Evolutionary conservation across 371 early-diverging fungal genomes (phyloP).

Genomic region (Mucor plumbeus): DNA sequence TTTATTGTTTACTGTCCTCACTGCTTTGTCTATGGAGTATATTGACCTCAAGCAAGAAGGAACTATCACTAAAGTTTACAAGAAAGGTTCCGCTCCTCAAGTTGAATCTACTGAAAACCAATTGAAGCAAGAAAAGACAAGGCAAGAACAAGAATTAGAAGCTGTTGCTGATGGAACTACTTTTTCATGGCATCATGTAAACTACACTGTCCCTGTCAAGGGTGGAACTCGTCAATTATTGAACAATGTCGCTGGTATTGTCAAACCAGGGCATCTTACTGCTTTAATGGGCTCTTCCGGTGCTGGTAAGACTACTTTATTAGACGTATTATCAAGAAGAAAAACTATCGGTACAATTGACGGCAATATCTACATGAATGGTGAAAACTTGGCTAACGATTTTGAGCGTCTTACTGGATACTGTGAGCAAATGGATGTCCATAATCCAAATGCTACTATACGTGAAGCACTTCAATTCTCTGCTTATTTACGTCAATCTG

Average conservation of each 20-base stretch:
- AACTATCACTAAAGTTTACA: conserved; percentile 56
- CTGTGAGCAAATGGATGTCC: conserved; percentile 86
- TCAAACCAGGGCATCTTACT: conserved; percentile 66
- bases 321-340: conserved; percentile 84
- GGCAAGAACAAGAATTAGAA: conserved; percentile 34
- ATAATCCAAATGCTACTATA: conserved; percentile 64
- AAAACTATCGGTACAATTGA: conserved; percentile 78
- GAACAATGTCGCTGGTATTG: conserved; percentile 56
- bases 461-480: conserved; percentile 79
- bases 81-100: conserved; percentile 40
- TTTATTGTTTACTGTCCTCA: conserved; percentile 47
- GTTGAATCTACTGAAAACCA: conserved; percentile 33
- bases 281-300: conserved; percentile 91
- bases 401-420: conserved; percentile 82
- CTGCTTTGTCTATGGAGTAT: conserved; percentile 54
- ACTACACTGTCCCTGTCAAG: conserved; percentile 64
- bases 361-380: conserved; percentile 74
- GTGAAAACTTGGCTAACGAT: conserved; percentile 47
- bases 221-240: conserved; percentile 57
- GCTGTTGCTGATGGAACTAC: conserved; percentile 51
- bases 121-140: conserved; percentile 45
- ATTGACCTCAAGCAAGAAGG: conserved; percentile 49
- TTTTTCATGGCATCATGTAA: conserved; percentile 60
- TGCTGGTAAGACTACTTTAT: conserved; percentile 88
- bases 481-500: conserved; percentile 71